phyloP scores from a whole-genome alignment of 2,329 filamentous ascomycete species.

The Fusarium sp. region DNA sequence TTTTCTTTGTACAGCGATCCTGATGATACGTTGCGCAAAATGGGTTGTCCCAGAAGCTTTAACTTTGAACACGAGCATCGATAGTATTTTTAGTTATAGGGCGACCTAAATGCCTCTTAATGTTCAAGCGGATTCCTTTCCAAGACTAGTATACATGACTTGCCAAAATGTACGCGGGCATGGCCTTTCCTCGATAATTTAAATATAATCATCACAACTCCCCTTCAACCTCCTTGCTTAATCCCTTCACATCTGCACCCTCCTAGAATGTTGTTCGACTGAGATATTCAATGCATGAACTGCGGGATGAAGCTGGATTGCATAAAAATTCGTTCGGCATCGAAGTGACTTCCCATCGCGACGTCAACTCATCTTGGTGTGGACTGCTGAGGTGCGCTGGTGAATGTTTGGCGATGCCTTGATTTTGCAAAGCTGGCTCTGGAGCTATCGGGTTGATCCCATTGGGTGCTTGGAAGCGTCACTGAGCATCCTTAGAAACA shows the following conservation, averaged over 20 bases:
- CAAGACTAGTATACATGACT: neutral
- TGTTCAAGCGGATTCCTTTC: neutral
- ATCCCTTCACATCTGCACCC: neutral
- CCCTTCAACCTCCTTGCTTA: neutral
- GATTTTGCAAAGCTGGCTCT: neutral
- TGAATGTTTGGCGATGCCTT: neutral
- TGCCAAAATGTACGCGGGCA: neutral
- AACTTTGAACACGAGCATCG: neutral
- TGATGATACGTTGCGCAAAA: neutral
- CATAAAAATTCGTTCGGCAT: neutral
- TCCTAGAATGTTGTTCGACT: conserved; percentile 44
- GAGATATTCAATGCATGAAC: conserved; percentile 46
- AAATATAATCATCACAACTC: neutral
- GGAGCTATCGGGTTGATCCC: neutral
- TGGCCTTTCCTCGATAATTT: neutral
- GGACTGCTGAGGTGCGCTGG: conserved; percentile 17
- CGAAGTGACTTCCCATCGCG: conserved; percentile 30
- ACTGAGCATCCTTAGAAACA: conserved; percentile 25
- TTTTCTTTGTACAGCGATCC: neutral
- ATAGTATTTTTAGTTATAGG: neutral
- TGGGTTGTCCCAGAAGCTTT: neutral
- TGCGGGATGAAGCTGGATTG: conserved; percentile 1
- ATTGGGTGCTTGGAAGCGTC: conserved; percentile 19
- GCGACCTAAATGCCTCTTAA: neutral
- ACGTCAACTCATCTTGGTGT: conserved; percentile 33